Conservation (phyloP, 805 yeast species). For the Saturnispora galanensis region DNA sequence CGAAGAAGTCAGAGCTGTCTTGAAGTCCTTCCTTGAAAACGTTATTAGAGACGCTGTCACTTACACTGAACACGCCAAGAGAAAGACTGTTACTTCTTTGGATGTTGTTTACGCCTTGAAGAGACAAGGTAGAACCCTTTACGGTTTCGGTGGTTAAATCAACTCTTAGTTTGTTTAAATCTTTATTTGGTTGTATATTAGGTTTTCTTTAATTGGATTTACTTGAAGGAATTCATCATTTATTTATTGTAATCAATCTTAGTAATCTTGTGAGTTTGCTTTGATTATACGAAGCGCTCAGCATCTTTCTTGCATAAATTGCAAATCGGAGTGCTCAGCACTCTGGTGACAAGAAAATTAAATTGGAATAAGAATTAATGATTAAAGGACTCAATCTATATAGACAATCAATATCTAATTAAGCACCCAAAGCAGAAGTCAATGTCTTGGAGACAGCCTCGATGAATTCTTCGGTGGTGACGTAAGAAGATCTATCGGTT, state of each 20-base stretch:
- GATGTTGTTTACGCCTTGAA: conserved; percentile 98
- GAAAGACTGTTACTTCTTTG: conserved; percentile 98
- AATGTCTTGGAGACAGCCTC: conserved; percentile 70
- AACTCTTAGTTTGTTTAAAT: background rate
- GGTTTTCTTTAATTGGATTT: conserved; percentile 5
- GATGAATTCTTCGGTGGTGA: conserved; percentile 86
- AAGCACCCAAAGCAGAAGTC: conserved; percentile 17
- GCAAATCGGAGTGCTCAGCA: background rate
- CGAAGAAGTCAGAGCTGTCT: conserved; percentile 97
- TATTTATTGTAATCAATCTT: background rate
- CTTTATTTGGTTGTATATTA: conserved; percentile 9
- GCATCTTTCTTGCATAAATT: background rate
- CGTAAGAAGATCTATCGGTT: conserved; percentile 73
- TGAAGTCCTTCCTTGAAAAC: conserved; percentile 90
- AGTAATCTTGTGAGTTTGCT: background rate
- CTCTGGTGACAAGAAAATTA: too few relatives aligned
- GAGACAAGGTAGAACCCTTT: conserved; percentile 99
- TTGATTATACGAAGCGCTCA: background rate
- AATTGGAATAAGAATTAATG: too few relatives aligned
- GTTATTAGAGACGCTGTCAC: conserved; percentile 99
- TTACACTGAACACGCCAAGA: conserved; percentile 99
- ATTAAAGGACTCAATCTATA: background rate
- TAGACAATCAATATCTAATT: background rate
- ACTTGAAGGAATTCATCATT: background rate
- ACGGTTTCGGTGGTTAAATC: conserved; percentile 98